phyloP scores from a whole-genome alignment of 495 filamentous ascomycete genomes.

The Podospora pseudocomata region DNA sequence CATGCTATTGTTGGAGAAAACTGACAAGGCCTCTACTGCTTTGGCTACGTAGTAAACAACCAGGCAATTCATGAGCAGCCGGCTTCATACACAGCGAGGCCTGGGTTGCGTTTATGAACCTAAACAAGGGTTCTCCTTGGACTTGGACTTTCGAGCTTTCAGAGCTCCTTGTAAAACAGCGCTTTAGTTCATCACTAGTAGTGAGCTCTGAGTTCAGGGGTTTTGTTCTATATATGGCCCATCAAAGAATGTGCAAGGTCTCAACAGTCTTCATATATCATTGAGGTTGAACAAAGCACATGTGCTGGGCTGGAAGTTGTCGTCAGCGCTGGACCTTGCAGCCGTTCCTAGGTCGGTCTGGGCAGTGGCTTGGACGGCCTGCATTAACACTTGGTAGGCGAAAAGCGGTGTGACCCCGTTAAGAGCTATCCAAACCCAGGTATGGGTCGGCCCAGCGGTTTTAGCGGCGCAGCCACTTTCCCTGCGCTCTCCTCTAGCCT shows the following conservation, averaged over 20 bases:
- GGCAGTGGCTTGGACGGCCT: neutral
- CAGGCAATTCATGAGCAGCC: no score
- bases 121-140: neutral
- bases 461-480: slow-evolving; percentile 24
- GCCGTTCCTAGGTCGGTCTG: neutral
- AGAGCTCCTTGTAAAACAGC: neutral
- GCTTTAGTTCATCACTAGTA: neutral
- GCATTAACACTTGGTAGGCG: neutral
- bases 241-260: slow-evolving; percentile 1
- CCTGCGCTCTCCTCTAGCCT: slow-evolving; percentile 23
- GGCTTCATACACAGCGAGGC: neutral
- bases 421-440: neutral
- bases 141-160: neutral
- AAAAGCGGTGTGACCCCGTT: neutral
- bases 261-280: neutral
- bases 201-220: neutral
- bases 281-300: neutral
- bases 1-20: neutral
- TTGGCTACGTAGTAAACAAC: no score
- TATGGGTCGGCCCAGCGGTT: slow-evolving; percentile 2
- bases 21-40: neutral
- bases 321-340: slow-evolving; percentile 4
- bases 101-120: neutral
- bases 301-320: neutral
- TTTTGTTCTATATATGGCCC: neutral